Evolutionary conservation across 345 rosid genomes (phyloP).

Genomic region (Ailanthus altissimus): DNA sequence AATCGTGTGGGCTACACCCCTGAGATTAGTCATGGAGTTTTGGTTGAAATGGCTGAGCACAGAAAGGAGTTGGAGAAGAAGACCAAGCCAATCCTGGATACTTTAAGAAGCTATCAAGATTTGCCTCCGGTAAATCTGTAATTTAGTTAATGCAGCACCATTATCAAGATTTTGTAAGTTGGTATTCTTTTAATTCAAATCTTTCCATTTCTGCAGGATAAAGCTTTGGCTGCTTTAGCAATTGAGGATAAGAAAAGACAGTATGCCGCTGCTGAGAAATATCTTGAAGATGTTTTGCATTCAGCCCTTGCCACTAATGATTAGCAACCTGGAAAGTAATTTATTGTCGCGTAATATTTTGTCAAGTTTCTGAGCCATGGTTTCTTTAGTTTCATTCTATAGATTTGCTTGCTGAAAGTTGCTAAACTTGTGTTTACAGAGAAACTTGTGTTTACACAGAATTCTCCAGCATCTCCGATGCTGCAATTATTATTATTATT

Average conservation of each 20-base stretch:
- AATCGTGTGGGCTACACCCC: slow-evolving; percentile 86
- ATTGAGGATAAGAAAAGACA: slow-evolving; percentile 94
- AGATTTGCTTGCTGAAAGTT: neutral
- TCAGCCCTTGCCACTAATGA: slow-evolving; percentile 67
- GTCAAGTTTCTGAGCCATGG: neutral
- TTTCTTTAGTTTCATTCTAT: neutral
- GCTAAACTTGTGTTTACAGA: neutral
- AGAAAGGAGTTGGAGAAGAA: slow-evolving; percentile 81
- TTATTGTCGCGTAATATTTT: neutral
- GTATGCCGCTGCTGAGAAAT: slow-evolving; percentile 85
- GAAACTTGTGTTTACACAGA: too few species aligned
- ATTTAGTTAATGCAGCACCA: neutral
- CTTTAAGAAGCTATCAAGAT: slow-evolving; percentile 94
- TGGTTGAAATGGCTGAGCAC: slow-evolving; percentile 90
- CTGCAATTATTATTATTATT: too few species aligned
- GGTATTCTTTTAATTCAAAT: too few species aligned
- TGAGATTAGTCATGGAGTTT: slow-evolving; percentile 81
- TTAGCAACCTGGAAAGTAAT: slow-evolving; percentile 9
- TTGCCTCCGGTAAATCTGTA: slow-evolving; percentile 72
- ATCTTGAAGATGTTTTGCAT: slow-evolving; percentile 86
- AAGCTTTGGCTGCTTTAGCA: slow-evolving; percentile 89
- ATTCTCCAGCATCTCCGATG: too few species aligned
- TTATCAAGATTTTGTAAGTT: too few species aligned
- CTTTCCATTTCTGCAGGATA: slow-evolving; percentile 53
- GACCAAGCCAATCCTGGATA: slow-evolving; percentile 89